Evolutionary conservation across 1,284 basidiomycete species (phyloP).

Genomic region (Heliocybe sulcata): DNA sequence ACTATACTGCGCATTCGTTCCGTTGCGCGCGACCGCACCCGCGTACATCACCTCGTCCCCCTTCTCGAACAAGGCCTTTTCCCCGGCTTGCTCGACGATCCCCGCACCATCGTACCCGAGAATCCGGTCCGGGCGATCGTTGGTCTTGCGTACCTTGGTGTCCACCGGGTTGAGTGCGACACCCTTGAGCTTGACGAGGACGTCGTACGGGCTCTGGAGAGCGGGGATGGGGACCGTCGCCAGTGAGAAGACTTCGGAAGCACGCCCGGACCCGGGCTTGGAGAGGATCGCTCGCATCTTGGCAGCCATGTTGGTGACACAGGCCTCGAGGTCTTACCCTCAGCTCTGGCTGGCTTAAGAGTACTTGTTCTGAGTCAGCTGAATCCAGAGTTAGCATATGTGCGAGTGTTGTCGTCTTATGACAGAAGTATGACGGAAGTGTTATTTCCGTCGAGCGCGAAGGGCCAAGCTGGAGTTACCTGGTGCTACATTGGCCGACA

Average conservation of each 20-base stretch:
- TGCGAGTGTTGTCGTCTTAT: too few species aligned
- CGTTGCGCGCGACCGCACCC: neutral
- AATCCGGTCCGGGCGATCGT: neutral
- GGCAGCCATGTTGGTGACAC: too few species aligned
- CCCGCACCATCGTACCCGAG: neutral
- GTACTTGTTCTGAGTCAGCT: too few species aligned
- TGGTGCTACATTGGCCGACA: too few species aligned
- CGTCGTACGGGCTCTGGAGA: neutral
- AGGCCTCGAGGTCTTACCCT: too few species aligned
- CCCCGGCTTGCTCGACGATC: neutral
- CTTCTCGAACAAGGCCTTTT: neutral
- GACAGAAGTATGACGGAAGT: too few species aligned
- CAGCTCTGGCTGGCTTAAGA: too few species aligned
- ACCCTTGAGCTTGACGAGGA: neutral
- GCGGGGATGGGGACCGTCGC: neutral
- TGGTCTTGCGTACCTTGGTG: neutral
- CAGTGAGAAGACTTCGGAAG: neutral
- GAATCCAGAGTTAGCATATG: too few species aligned
- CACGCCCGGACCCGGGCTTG: neutral
- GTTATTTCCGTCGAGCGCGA: too few species aligned
- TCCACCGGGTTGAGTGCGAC: conserved; percentile 1
- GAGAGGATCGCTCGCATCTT: neutral
- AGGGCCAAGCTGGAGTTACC: too few species aligned
- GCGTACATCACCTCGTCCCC: conserved; percentile 1
- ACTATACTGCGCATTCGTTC: neutral